A percentile compares a stretch with the other conserved stretches of the same genome.
These are phyloP conservation scores for Emergomyces orientalis DNA, from an alignment of 2,329 filamentous ascomycete genomes.

Conservation along the genomic window DNA sequence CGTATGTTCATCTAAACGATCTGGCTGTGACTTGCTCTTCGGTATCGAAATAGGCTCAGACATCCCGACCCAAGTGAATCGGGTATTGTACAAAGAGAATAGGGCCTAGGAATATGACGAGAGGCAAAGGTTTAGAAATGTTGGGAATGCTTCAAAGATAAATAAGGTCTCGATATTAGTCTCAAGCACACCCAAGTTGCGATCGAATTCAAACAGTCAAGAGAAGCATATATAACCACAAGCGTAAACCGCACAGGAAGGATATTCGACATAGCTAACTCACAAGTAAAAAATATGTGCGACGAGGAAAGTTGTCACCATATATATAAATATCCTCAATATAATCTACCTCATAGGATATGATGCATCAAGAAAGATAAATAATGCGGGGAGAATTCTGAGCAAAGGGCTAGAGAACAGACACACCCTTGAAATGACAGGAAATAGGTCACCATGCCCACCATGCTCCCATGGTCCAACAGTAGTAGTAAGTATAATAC, in stretches of 20 bases:
- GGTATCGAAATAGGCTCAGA: conserved; percentile 19
- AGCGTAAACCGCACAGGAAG: not conserved
- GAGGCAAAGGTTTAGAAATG: not conserved
- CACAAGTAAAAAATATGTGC: not conserved
- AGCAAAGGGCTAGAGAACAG: not conserved
- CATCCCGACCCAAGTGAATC: conserved; percentile 16
- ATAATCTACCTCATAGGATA: not conserved
- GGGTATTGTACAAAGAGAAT: not conserved
- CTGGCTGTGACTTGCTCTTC: conserved; percentile 21
- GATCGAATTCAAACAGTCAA: not conserved
- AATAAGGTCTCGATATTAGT: not conserved
- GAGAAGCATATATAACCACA: not conserved
- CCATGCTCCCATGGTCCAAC: not conserved
- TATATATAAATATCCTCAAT: not conserved
- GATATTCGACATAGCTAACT: not conserved
- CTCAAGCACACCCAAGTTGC: not conserved
- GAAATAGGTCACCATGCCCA: not conserved
- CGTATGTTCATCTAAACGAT: conserved; percentile 14
- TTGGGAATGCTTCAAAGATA: not conserved
- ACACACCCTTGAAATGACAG: not conserved
- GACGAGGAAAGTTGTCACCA: not conserved
- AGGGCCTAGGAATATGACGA: not conserved
- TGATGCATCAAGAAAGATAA: not conserved
- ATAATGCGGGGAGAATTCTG: not conserved
- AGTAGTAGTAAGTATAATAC: not conserved